Evolutionary conservation across 2,329 filamentous ascomycete genomes (phyloP).

Genomic region (Ceratocystis albifundus): DNA sequence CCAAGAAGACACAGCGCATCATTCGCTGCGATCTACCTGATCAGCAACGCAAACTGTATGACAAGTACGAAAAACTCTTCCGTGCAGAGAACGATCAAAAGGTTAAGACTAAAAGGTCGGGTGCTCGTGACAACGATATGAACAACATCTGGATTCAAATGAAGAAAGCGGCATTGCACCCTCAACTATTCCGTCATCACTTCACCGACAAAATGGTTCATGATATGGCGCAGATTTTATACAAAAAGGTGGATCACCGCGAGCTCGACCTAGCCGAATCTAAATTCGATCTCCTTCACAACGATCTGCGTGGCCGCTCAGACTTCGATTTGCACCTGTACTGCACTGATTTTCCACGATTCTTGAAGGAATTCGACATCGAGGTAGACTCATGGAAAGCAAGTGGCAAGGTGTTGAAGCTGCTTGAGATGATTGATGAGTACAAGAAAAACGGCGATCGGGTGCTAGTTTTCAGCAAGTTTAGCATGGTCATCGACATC

Average conservation of each 20-base stretch:
- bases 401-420: slow-evolving; percentile 73
- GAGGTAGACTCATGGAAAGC: slow-evolving; percentile 44
- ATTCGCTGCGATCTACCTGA: slow-evolving; percentile 70
- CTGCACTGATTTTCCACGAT: slow-evolving; percentile 47
- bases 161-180: slow-evolving; percentile 84
- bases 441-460: slow-evolving; percentile 76
- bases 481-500: slow-evolving; percentile 83
- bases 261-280: slow-evolving; percentile 43
- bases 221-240: slow-evolving; percentile 65
- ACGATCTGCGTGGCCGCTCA: slow-evolving; percentile 47
- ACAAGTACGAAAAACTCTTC: slow-evolving; percentile 51
- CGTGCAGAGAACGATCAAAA: slow-evolving; percentile 37
- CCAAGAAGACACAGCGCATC: slow-evolving; percentile 64
- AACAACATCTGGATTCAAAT: slow-evolving; percentile 79
- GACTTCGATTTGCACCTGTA: slow-evolving; percentile 56
- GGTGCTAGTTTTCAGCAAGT: slow-evolving; percentile 84
- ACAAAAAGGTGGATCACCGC: slow-evolving; percentile 52
- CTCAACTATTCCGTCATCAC: slow-evolving; percentile 70
- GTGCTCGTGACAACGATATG: slow-evolving; percentile 40
- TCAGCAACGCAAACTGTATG: slow-evolving; percentile 62
- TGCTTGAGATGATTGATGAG: slow-evolving; percentile 59
- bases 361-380: slow-evolving; percentile 44
- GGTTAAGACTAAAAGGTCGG: slow-evolving; percentile 34
- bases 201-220: slow-evolving; percentile 65
- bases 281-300: slow-evolving; percentile 41